Evolutionary conservation across 2,329 filamentous ascomycete species (phyloP).

Genomic region (Claviceps purpurea): DNA sequence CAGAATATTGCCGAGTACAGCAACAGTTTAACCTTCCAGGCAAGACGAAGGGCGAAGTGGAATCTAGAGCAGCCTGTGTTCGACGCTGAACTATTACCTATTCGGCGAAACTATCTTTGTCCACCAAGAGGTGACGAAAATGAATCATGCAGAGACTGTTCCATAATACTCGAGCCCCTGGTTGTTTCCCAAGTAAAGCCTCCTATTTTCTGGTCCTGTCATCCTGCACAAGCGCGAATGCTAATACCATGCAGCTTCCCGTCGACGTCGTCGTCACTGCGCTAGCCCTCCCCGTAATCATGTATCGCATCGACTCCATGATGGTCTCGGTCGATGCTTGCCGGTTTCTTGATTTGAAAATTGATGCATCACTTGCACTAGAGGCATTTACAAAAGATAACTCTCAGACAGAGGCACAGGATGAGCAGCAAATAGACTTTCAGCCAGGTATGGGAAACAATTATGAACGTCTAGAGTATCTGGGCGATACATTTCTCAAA

Average conservation of each 20-base stretch:
- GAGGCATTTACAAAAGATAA: conserved; percentile 91
- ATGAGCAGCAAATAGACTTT: conserved; percentile 54
- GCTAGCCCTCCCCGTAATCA: conserved; percentile 68
- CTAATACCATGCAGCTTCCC: conserved; percentile 40
- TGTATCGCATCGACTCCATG: conserved; percentile 69
- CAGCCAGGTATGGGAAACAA: conserved; percentile 83
- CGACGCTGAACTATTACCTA: conserved; percentile 56
- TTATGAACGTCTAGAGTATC: conserved; percentile 86
- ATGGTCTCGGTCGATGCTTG: conserved; percentile 71
- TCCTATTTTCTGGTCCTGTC: too few species aligned
- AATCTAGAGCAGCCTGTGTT: conserved; percentile 68
- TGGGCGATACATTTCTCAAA: conserved; percentile 90
- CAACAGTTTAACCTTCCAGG: conserved; percentile 56
- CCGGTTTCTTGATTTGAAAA: conserved; percentile 45
- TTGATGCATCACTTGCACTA: conserved; percentile 58
- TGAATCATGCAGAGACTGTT: conserved; percentile 36
- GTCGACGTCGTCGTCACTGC: conserved; percentile 56
- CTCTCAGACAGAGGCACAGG: conserved; percentile 66
- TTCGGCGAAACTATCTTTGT: conserved; percentile 76
- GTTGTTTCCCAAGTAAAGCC: conserved; percentile 58
- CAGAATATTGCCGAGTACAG: conserved; percentile 72
- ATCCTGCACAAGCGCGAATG: background rate
- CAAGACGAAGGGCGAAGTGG: conserved; percentile 37
- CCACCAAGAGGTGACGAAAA: conserved; percentile 41
- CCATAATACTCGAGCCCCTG: conserved; percentile 64